Percentiles rank a stretch among this genome's conserved stretches.
phyloP scores from a whole-genome alignment of 306 rosid genomes.

The Glycine latifolia region DNA sequence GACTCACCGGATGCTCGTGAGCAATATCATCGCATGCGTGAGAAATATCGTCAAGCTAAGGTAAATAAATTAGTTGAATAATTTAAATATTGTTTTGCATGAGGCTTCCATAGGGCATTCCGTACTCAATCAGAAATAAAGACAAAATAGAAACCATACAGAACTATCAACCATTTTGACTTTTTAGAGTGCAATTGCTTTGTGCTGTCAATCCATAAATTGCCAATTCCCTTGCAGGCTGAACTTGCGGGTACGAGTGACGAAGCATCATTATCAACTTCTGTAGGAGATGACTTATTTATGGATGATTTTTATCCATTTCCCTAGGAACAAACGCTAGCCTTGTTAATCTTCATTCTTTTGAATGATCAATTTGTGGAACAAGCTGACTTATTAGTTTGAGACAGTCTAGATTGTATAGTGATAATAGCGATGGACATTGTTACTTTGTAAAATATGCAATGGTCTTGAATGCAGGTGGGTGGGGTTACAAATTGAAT shows the following conservation, averaged over 20 bases:
- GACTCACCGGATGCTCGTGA: conserved; percentile 80
- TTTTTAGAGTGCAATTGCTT: conserved; percentile 3
- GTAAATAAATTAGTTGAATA: conserved; percentile 44
- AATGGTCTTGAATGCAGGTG: conserved; percentile 26
- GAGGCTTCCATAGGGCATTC: background rate
- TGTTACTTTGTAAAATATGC: conserved; percentile 36
- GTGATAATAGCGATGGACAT: conserved; percentile 27
- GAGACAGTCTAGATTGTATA: conserved; percentile 27
- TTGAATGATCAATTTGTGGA: conserved; percentile 37
- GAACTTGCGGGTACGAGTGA: conserved; percentile 62
- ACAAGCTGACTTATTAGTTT: conserved; percentile 36
- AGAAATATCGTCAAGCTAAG: conserved; percentile 84
- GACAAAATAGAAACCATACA: too few relatives aligned
- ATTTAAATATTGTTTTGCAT: background rate
- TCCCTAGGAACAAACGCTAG: conserved; percentile 43
- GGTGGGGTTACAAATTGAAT: conserved; percentile 32
- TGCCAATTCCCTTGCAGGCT: conserved; percentile 64
- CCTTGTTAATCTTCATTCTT: conserved; percentile 24
- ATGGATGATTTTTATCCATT: conserved; percentile 60
- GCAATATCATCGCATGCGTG: conserved; percentile 91
- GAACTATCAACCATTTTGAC: background rate
- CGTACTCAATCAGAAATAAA: too few relatives aligned
- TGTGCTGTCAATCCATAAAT: background rate
- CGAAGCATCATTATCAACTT: conserved; percentile 50
- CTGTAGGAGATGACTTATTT: conserved; percentile 44